Base-by-base conservation (phyloP, 1,284 basidiomycete species). In the Puccinia polysora region DNA sequence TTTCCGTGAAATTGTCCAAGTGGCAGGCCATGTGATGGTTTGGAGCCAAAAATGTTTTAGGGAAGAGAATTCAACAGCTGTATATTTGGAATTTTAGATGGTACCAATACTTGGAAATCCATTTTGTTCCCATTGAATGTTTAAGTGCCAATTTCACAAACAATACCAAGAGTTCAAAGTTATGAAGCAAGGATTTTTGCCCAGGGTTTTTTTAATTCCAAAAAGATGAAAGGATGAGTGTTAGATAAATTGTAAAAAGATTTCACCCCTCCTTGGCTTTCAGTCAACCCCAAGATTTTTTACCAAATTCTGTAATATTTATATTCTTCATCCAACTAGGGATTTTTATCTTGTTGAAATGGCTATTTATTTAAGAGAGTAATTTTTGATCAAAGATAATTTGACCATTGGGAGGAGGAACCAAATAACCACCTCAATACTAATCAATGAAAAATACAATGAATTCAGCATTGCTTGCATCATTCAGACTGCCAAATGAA, bases 241-340 rank as follows among this genome's bases (percentile, higher is more conserved):
- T 55, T 12, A 70, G 47, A 23, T 62, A 47, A 14, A 70, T 52
- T n/a, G 45, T 62, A 6, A 49, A 45, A 0, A 73, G 18, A 12
- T 47, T 59, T 25, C 67, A 45, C 68, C 75, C 74, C 38, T 75
- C 72, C 20, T 75, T 65, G 0, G 75, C 74, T 50, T 68, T 74
- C 7, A 75, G 64, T 20, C 65, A 58, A 6, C 75, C 75, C 32
- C 58, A 53, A 2, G 30, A 30, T 14, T 34, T 38, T 7, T 58
- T 59, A 1, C 67, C 75, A 12, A 76, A 55, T 1, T 18, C n/a
- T 4, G 34, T 64, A 1, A 68, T 53, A n/a, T n/a, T 55, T 0
- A 55, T 50, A 2, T 20, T 15, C 8, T 63, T 70, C 20, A 76
- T 23, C 38, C 50, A 55, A 23, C 32, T 67, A 12, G 52, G 65